Percentiles rank a stretch among this genome's conserved stretches.
phyloP scores from a whole-genome alignment of 2,329 filamentous ascomycete species.

The Fusarium camptoceras region DNA sequence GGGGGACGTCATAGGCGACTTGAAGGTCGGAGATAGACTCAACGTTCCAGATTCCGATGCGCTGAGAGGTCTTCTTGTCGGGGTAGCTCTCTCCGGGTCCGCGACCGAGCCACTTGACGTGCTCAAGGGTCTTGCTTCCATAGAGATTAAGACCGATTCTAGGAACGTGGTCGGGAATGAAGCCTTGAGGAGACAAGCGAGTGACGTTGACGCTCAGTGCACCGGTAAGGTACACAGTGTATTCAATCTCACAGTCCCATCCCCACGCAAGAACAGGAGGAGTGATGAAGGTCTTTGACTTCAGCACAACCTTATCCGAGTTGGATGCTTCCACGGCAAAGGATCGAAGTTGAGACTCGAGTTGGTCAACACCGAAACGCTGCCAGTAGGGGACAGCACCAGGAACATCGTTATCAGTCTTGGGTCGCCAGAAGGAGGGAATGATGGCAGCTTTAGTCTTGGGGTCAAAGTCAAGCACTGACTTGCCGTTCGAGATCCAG shows the following conservation, averaged over 20 bases:
- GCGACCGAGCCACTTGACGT: slow-evolving; percentile 69
- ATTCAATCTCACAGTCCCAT: slow-evolving; percentile 60
- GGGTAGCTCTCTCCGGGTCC: slow-evolving; percentile 74
- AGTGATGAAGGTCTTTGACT: slow-evolving; percentile 65
- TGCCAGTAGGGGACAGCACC: slow-evolving; percentile 69
- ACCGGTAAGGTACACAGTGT: slow-evolving; percentile 62
- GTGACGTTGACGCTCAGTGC: slow-evolving; percentile 59
- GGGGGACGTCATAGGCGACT: slow-evolving; percentile 73
- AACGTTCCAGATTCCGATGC: slow-evolving; percentile 60
- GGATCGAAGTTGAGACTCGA: slow-evolving; percentile 61
- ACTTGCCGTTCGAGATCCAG: slow-evolving; percentile 54
- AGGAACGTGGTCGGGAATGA: slow-evolving; percentile 66
- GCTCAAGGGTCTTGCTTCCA: slow-evolving; percentile 59
- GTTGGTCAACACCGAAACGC: slow-evolving; percentile 60
- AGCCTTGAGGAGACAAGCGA: slow-evolving; percentile 59
- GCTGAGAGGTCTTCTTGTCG: slow-evolving; percentile 69
- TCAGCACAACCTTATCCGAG: slow-evolving; percentile 60
- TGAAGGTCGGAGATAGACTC: slow-evolving; percentile 62
- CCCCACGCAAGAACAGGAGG: slow-evolving; percentile 73
- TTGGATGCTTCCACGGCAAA: slow-evolving; percentile 54
- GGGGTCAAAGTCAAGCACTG: slow-evolving; percentile 53
- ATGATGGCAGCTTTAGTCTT: slow-evolving; percentile 53
- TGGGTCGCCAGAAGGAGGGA: slow-evolving; percentile 71
- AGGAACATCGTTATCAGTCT: slow-evolving; percentile 73
- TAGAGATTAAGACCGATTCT: slow-evolving; percentile 71